Evolutionary conservation across 108 stramenopile genomes (phyloP).

Genomic region (Fistulifera pelliculosa): DNA sequence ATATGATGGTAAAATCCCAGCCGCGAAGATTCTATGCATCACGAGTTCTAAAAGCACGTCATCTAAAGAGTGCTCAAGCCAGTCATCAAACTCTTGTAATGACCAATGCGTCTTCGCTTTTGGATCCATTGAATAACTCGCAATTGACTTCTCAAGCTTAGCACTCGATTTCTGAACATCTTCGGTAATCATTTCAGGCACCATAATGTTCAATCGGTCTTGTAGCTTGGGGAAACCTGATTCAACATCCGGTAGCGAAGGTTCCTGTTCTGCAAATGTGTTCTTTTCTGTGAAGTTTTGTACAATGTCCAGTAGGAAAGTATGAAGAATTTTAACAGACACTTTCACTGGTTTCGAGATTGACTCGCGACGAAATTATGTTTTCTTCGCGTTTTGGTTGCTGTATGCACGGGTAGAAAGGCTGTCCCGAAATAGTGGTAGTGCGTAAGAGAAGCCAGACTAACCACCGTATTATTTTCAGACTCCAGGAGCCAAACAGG

Average conservation of each 20-base stretch:
- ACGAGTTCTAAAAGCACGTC: conserved; percentile 47
- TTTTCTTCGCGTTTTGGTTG: too few species aligned
- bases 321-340: too few species aligned
- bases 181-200: too few species aligned
- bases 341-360: background rate
- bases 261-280: background rate
- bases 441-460: conserved; percentile 53
- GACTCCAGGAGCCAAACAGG: conserved; percentile 70
- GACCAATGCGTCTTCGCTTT: conserved; percentile 10
- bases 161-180: too few species aligned
- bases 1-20: conserved; percentile 50
- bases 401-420: conserved; percentile 17
- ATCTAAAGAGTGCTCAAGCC: conserved; percentile 48
- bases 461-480: conserved; percentile 43
- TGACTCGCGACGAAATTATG: background rate
- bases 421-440: conserved; percentile 56
- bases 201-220: too few species aligned
- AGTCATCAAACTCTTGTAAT: conserved; percentile 9
- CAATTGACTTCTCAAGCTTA: too few species aligned
- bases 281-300: background rate
- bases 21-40: conserved; percentile 51
- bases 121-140: too few species aligned
- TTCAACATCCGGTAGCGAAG: background rate
- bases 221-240: too few species aligned
- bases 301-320: too few species aligned